phyloP scores from a whole-genome alignment of 768 basidiomycete species.

The Boletus rubescentipes region DNA sequence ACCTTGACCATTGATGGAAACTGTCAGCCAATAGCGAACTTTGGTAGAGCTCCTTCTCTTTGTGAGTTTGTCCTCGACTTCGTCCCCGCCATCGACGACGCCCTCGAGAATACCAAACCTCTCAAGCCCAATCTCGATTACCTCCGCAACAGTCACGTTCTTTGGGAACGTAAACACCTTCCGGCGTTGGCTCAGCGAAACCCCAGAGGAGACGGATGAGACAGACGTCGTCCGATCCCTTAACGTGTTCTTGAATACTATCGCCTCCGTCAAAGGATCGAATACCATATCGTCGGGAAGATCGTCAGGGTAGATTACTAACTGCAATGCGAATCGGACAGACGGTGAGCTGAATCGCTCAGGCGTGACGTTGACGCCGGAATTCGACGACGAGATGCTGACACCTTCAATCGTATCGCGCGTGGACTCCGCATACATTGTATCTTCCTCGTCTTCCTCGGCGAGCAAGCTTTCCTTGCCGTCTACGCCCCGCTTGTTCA shows the following conservation, averaged over 20 bases:
- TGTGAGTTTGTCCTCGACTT: constrained; percentile 88
- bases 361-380: constrained; percentile 48
- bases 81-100: constrained; percentile 98
- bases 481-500: constrained; percentile 62
- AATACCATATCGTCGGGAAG: constrained; percentile 94
- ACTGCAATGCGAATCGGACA: constrained; percentile 79
- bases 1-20: constrained; percentile 66
- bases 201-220: constrained; percentile 45
- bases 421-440: constrained; percentile 37
- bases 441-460: constrained; percentile 44
- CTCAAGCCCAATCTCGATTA: constrained; percentile 89
- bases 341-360: constrained; percentile 85
- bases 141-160: constrained; percentile 95
- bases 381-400: constrained; percentile 19
- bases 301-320: constrained; percentile 86
- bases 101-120: constrained; percentile 94
- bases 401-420: constrained; percentile 30
- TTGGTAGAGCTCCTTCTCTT: constrained; percentile 76
- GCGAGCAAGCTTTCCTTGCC: constrained; percentile 46
- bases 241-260: constrained; percentile 81
- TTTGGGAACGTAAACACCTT: constrained; percentile 92
- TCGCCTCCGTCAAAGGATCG: constrained; percentile 89
- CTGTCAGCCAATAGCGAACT: constrained; percentile 80
- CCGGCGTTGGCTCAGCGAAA: constrained; percentile 61
- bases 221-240: constrained; percentile 50